phyloP scores from a whole-genome alignment of 2,329 filamentous ascomycete species.

The Teratosphaeria destructans region DNA sequence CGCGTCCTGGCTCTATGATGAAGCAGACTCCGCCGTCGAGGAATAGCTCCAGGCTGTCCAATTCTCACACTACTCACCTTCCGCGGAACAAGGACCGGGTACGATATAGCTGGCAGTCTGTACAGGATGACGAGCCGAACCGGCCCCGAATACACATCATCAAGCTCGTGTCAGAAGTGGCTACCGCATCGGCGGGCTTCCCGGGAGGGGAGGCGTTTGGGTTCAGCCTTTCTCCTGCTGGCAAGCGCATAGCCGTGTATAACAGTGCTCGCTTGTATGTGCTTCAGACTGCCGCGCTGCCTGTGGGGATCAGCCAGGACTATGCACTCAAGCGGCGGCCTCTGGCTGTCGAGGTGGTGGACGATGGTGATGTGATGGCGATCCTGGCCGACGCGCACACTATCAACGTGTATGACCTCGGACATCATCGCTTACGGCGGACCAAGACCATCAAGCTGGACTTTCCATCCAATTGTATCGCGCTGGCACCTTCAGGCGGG shows the following conservation, averaged over 20 bases:
- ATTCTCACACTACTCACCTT: slow-evolving; percentile 16
- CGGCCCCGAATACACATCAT: slow-evolving; percentile 42
- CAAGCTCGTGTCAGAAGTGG: slow-evolving; percentile 72
- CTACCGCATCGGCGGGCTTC: slow-evolving; percentile 62
- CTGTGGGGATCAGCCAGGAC: slow-evolving; percentile 55
- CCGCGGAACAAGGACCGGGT: slow-evolving; percentile 22
- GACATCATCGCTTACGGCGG: slow-evolving; percentile 52
- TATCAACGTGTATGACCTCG: slow-evolving; percentile 69
- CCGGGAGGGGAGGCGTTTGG: slow-evolving; percentile 66
- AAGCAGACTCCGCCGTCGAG: slow-evolving; percentile 7
- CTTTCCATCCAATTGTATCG: slow-evolving; percentile 66
- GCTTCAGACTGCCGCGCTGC: slow-evolving; percentile 53
- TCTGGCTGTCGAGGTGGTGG: slow-evolving; percentile 64
- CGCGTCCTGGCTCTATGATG: neutral
- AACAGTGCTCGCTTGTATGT: slow-evolving; percentile 80
- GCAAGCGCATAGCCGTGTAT: slow-evolving; percentile 65
- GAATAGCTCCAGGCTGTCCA: slow-evolving; percentile 5
- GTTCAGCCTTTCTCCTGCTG: slow-evolving; percentile 67
- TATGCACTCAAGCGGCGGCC: slow-evolving; percentile 70
- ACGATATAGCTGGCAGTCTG: slow-evolving; percentile 29
- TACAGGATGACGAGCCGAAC: slow-evolving; percentile 27
- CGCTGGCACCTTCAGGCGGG: slow-evolving; percentile 67
- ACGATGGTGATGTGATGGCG: slow-evolving; percentile 64
- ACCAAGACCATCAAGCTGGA: slow-evolving; percentile 62
- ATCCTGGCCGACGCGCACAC: slow-evolving; percentile 74